These are phyloP conservation scores for Rheum nobile DNA, from an alignment of 148 eudicot genomes.

Conservation along the genomic window DNA sequence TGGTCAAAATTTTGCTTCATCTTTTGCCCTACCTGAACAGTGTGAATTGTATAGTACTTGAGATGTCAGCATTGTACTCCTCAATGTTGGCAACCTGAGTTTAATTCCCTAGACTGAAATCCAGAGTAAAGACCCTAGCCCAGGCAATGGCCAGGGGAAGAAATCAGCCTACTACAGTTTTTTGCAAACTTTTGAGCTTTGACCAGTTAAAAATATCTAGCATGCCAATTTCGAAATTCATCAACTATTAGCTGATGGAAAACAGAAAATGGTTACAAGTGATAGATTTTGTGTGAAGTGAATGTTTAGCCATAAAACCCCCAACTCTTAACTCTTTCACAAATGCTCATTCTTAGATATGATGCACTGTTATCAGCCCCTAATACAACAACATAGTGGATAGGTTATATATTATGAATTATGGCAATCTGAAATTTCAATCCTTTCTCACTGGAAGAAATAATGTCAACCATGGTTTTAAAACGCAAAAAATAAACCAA, in stretches of 20 bases:
- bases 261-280: background rate
- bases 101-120: background rate
- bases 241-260: background rate
- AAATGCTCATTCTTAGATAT: background rate
- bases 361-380: background rate
- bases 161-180: background rate
- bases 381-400: background rate
- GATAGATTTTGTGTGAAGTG: background rate
- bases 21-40: background rate
- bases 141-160: background rate
- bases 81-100: background rate
- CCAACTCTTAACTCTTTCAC: background rate
- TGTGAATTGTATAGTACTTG: background rate
- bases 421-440: background rate
- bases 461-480: background rate
- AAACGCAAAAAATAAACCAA: background rate
- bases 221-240: background rate
- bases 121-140: background rate
- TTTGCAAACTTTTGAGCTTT: background rate
- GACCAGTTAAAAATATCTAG: background rate
- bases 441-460: background rate
- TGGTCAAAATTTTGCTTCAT: background rate
- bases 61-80: background rate
- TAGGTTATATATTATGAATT: background rate
- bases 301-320: background rate